Conservation (phyloP, 2,329 filamentous ascomycete genomes). For the Allantophomopsis cytisporea region DNA sequence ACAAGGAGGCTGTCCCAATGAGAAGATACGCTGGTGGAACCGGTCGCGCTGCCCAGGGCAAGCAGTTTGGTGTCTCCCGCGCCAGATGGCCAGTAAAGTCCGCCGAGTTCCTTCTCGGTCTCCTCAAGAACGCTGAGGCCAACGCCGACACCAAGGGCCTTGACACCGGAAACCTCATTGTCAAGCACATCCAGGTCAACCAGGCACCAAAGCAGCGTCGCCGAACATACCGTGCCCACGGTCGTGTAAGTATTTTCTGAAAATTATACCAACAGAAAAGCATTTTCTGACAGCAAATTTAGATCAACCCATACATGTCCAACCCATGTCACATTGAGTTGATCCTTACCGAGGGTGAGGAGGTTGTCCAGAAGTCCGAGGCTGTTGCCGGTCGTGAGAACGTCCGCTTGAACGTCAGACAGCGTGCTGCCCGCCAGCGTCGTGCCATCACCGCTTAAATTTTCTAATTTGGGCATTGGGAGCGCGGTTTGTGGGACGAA, state of each 20-base stretch:
- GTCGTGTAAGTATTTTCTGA: slow-evolving; percentile 67
- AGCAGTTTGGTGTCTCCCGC: slow-evolving; percentile 95
- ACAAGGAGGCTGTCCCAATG: slow-evolving; percentile 97
- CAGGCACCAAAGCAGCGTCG: slow-evolving; percentile 99
- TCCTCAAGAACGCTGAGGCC: slow-evolving; percentile 95
- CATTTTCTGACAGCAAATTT: slow-evolving; percentile 14
- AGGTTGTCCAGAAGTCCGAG: slow-evolving; percentile 85
- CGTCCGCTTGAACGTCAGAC: slow-evolving; percentile 71
- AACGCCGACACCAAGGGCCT: slow-evolving; percentile 96
- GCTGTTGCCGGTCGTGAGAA: slow-evolving; percentile 49
- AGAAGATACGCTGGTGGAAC: slow-evolving; percentile 93
- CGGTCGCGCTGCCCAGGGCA: slow-evolving; percentile 97
- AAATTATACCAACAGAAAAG: neutral
- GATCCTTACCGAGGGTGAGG: slow-evolving; percentile 95
- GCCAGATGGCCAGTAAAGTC: slow-evolving; percentile 99
- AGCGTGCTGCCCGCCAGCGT: slow-evolving; percentile 63
- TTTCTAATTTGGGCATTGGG: slow-evolving; percentile 13
- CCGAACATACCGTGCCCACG: slow-evolving; percentile 99
- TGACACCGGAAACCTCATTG: slow-evolving; percentile 90
- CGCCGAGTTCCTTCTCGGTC: slow-evolving; percentile 91
- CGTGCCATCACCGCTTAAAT: slow-evolving; percentile 52
- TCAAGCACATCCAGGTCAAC: slow-evolving; percentile 99
- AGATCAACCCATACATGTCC: slow-evolving; percentile 99
- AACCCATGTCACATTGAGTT: slow-evolving; percentile 99
- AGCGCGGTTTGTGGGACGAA: slow-evolving; percentile 10